phyloP scores from a whole-genome alignment of 2,329 filamentous ascomycete genomes.

The Pezizomycotina sp. region DNA sequence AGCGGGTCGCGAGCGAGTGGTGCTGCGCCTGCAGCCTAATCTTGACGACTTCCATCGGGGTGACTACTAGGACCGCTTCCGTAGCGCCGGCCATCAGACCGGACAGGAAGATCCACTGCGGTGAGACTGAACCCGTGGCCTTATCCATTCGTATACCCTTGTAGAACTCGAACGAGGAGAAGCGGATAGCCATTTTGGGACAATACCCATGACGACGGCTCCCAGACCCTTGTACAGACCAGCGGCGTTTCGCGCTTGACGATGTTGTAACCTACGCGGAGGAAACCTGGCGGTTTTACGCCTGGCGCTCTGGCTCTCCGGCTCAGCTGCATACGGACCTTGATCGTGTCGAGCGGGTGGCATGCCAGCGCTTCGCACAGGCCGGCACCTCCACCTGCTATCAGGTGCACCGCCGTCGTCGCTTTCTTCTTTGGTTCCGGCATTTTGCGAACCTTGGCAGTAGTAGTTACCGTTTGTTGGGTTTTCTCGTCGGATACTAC shows the following conservation, averaged over 20 bases:
- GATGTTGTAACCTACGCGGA: slow-evolving; percentile 72
- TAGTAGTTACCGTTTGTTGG: not conserved
- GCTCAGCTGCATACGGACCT: slow-evolving; percentile 98
- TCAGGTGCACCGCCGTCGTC: slow-evolving; percentile 17
- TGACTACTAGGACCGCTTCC: slow-evolving; percentile 90
- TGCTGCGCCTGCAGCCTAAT: slow-evolving; percentile 96
- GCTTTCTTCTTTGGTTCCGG: slow-evolving; percentile 10
- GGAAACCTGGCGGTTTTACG: slow-evolving; percentile 66
- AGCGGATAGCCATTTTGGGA: slow-evolving; percentile 99
- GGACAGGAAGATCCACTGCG: slow-evolving; percentile 56
- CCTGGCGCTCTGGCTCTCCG: slow-evolving; percentile 67
- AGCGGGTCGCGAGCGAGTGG: slow-evolving; percentile 92
- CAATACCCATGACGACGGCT: slow-evolving; percentile 85
- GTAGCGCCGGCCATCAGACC: slow-evolving; percentile 86
- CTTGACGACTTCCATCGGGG: slow-evolving; percentile 98
- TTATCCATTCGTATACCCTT: slow-evolving; percentile 63
- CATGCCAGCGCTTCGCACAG: slow-evolving; percentile 98
- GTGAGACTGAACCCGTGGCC: slow-evolving; percentile 49
- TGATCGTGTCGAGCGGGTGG: slow-evolving; percentile 64
- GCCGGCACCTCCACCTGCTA: slow-evolving; percentile 87
- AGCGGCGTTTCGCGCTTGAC: slow-evolving; percentile 78
- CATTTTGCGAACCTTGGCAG: slow-evolving; percentile 1
- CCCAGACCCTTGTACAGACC: slow-evolving; percentile 94
- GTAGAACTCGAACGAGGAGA: slow-evolving; percentile 92
- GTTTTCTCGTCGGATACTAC: too few relatives aligned